A percentile compares a stretch with the other conserved stretches of the same genome.
phyloP scores from a whole-genome alignment of 1,139 yeast species.

The Zygotorulaspora mrakii region DNA sequence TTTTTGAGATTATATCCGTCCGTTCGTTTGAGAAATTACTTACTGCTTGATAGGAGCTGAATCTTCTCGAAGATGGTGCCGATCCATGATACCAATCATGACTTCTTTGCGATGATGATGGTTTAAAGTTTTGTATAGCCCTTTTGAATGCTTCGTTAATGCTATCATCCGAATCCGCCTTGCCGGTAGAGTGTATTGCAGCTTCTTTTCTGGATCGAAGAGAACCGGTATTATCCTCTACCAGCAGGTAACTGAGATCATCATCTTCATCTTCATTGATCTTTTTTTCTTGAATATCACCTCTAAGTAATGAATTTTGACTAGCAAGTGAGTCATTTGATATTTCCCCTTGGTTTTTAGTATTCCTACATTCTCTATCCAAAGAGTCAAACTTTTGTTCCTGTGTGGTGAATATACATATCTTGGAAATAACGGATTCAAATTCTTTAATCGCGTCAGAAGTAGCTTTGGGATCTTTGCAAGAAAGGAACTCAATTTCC shows the following conservation, averaged over 20 bases:
- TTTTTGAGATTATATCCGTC: constrained; percentile 3
- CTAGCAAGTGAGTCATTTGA: not conserved
- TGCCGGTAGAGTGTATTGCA: constrained; percentile 1
- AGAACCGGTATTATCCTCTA: constrained; percentile 14
- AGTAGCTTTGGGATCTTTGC: constrained; percentile 3
- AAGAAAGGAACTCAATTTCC: constrained; percentile 30
- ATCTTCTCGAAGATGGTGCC: constrained; percentile 4
- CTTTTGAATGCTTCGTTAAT: constrained; percentile 26
- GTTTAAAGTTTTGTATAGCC: constrained; percentile 18
- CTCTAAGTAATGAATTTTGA: not conserved
- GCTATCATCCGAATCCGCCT: constrained; percentile 7
- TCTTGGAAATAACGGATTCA: constrained; percentile 24
- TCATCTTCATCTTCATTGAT: constrained; percentile 15
- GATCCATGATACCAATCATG: constrained; percentile 1
- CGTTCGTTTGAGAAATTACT: constrained; percentile 1
- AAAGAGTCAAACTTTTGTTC: constrained; percentile 5
- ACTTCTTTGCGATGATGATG: constrained; percentile 8
- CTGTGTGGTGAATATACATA: constrained; percentile 23
- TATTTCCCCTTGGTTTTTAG: not conserved
- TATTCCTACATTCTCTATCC: not conserved
- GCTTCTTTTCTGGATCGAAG: constrained; percentile 7
- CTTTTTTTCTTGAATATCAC: constrained; percentile 1
- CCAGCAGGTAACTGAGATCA: constrained; percentile 29
- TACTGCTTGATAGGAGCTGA: constrained; percentile 9
- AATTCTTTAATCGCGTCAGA: constrained; percentile 17